Evolutionary conservation across 345 rosid genomes (phyloP), one percentile per base, ranked within the genome.

Genomic region (Excoecaria agallocha): DNA sequence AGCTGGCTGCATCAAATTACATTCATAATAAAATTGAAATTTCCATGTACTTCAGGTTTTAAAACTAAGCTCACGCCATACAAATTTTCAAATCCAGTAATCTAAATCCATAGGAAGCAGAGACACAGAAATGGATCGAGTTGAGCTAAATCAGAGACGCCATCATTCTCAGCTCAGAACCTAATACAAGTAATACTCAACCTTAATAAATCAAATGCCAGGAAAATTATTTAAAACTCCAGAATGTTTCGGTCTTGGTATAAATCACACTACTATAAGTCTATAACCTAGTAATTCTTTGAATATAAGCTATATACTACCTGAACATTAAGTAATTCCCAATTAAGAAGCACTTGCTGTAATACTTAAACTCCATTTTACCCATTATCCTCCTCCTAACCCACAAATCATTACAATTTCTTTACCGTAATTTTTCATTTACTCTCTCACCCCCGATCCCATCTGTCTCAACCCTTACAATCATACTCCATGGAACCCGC

Each of bases 61-160:
- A 59, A 19, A 49, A n/a, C 66, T 48, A 61, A 72, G 49, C 35
- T 62, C 30, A 24, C 12, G 49, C 49, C 48, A 12, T 46, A 20
- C 11, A 55, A 56, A 41, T 56, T 8, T 41, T 43, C 25, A 24
- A 71, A 25, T 37, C 16, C 57, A 17, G 30, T 30, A 72, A 52
- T 58, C 11, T 52, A 71, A 81, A 35, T 22, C 67, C 74, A 78
- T 70, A 37, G 73, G 55, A 22, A 58, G 35, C 35, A 57, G 12
- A 57, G 62, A 17, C 3, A 13, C 3, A 43, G 48, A 15, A 62
- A 62, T 62, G 45, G 12, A 62, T 51, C 6, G 1, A 51, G 13
- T 3, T 12, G 56, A 51, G 56, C 13, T 17, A 12, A 13, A 51
- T 12, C 56, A n/a, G 22, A 54, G 22, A 0, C 7, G 57, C n/a